Percentiles rank a stretch among this genome's conserved stretches.
These are phyloP conservation scores for Pouteria glomerata DNA, from an alignment of 148 eudicot species.

Conservation along the genomic window DNA sequence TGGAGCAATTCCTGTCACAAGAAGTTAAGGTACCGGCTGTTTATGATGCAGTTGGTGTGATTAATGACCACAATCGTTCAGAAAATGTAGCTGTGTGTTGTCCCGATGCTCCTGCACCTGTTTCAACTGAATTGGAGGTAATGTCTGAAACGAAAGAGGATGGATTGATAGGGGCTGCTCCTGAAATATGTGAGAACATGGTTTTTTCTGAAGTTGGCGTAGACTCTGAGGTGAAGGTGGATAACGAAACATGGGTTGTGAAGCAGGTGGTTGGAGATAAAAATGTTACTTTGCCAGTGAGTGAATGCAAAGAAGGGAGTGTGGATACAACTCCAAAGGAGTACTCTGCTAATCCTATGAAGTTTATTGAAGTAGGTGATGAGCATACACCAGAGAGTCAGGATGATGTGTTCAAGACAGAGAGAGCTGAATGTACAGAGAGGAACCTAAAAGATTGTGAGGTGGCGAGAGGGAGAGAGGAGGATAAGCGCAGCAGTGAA, in stretches of 20 bases:
- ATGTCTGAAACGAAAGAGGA: neutral
- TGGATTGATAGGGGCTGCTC: neutral
- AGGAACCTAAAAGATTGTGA: neutral
- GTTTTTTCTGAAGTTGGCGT: neutral
- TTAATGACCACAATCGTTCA: neutral
- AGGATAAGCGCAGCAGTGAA: constrained; percentile 13
- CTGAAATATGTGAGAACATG: neutral
- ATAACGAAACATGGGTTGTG: constrained; percentile 15
- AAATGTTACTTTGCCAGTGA: neutral
- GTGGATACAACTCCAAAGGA: neutral
- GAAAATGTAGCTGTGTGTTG: neutral
- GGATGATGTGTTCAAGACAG: neutral
- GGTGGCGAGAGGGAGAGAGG: neutral
- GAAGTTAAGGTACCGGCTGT: neutral
- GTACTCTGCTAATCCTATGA: neutral
- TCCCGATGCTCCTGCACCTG: neutral
- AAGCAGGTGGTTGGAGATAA: constrained; percentile 11
- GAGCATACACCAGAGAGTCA: neutral
- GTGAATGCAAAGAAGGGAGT: neutral
- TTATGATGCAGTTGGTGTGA: neutral
- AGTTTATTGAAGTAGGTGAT: neutral
- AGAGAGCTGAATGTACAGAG: neutral
- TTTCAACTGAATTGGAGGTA: neutral
- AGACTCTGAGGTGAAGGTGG: constrained; percentile 10
- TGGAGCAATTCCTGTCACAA: neutral